Evolutionary conservation across 345 rosid species (phyloP).

Genomic region (Hypericum androsaemum): DNA sequence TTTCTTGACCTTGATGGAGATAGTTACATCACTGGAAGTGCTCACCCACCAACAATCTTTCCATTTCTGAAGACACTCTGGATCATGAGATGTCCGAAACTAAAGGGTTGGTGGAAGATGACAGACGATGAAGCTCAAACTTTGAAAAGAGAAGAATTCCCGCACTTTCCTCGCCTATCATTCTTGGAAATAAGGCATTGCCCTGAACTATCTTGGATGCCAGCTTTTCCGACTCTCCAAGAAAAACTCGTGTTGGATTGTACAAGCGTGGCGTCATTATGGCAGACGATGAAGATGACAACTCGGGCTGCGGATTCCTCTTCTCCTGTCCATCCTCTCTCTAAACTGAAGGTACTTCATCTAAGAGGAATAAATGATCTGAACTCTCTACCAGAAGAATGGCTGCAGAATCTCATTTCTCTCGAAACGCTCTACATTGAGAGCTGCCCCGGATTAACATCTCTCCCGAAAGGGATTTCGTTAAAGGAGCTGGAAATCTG

Average conservation of each 20-base stretch:
- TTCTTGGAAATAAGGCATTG: background rate
- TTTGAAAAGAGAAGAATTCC: conserved; percentile 7
- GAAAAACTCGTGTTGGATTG: background rate
- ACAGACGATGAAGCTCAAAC: conserved; percentile 2
- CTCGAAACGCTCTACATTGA: background rate
- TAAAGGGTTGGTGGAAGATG: no score
- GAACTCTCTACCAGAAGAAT: background rate
- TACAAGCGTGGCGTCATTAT: background rate
- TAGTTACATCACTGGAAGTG: no score
- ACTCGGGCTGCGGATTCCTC: background rate
- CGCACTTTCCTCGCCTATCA: background rate
- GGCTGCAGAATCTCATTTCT: conserved; percentile 1
- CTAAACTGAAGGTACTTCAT: background rate
- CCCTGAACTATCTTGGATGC: background rate
- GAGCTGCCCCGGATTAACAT: background rate
- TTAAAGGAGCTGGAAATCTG: background rate
- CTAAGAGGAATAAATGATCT: background rate
- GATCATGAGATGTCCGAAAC: no score
- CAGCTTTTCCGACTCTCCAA: background rate
- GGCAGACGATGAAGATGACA: conserved; percentile 3
- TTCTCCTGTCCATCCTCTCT: background rate
- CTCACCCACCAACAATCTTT: no score
- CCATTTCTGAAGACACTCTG: no score
- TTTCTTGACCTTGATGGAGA: no score
- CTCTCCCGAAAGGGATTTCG: background rate